Evolutionary conservation across 2,329 filamentous ascomycete genomes (phyloP).

Genomic region (Pyrenophora tritici-repentis): DNA sequence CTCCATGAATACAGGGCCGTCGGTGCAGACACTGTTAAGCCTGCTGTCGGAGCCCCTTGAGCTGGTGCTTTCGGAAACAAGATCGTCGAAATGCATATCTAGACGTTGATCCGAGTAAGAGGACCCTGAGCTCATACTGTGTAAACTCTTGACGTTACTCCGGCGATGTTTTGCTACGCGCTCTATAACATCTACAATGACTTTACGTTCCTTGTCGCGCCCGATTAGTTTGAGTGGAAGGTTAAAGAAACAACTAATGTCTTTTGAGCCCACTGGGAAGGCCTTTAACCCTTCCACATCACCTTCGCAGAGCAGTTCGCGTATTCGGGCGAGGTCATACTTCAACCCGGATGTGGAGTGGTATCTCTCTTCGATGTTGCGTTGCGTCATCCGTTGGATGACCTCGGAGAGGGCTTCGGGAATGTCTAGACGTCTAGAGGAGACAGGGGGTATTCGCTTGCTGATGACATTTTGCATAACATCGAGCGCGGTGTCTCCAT

Average conservation of each 20-base stretch:
- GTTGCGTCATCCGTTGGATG: conserved; percentile 90
- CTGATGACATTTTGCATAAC: conserved; percentile 89
- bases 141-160: conserved; percentile 47
- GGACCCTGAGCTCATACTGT: conserved; percentile 59
- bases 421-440: conserved; percentile 77
- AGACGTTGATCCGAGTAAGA: conserved; percentile 58
- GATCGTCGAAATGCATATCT: conserved; percentile 57
- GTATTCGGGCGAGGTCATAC: conserved; percentile 75
- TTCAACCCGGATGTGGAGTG: conserved; percentile 87
- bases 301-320: conserved; percentile 74
- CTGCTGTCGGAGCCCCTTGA: conserved; percentile 60
- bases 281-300: conserved; percentile 71
- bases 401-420: conserved; percentile 81
- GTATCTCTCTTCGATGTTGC: conserved; percentile 85
- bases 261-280: conserved; percentile 78
- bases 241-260: conserved; percentile 91
- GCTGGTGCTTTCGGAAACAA: conserved; percentile 55
- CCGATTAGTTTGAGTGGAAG: conserved; percentile 83
- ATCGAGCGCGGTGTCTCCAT: conserved; percentile 79
- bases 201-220: conserved; percentile 70
- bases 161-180: conserved; percentile 71
- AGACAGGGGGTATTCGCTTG: conserved; percentile 76
- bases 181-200: conserved; percentile 73
- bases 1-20: conserved; percentile 33
- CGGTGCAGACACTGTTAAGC: conserved; percentile 41